Base-by-base conservation (phyloP, 352 stramenopile species). In the Hyaloperonospora arabidopsidis region DNA sequence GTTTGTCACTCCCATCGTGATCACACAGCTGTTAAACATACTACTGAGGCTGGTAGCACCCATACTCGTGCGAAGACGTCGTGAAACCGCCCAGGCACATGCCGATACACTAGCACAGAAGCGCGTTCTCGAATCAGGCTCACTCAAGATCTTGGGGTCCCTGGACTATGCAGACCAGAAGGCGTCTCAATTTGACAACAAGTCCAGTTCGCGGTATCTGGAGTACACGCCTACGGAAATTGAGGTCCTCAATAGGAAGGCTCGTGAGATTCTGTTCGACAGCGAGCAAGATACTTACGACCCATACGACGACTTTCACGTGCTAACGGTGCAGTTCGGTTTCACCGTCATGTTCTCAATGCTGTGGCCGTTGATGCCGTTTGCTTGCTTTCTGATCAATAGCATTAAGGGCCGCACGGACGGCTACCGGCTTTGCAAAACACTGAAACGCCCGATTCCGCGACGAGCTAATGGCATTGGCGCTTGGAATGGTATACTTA, bases 1-100 rank as follows among this genome's bases (percentile, higher is more conserved):
- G 76, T 93, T 93, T 67, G 73, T 93, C 29, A 93, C 84, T 1
- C 81, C 84, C 10, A 93, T 93, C 49, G 70, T 93, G 0, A 79
- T 93, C 21, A 93, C 84, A 5, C 81, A 93, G 65, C 70, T 61
- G 45, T 66, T 93, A 25, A 93, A 93, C 44, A 87, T 93, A 28
- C 51, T 81, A 21, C 43, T 93, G 10, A 66, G 76, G 13, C 59
- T 89, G n/a, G 67, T 88, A 11, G 68, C 66, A 15, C 81, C 84
- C 1, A 76, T 87, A 22, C 52, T 90, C 7, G 74, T 88, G n/a
- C 79, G 80, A 13, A 77, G 75, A 53, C 72, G 72, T 15, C 77
- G 78, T 11, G 79, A 89, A 52, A 67, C 70, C 5, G 76, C 77
- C 5, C 75, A 83, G 23, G 76, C 67, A 2, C 56, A 60, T 12